Conservation (phyloP, 2,329 filamentous ascomycete genomes). For the Talaromyces sp. region DNA sequence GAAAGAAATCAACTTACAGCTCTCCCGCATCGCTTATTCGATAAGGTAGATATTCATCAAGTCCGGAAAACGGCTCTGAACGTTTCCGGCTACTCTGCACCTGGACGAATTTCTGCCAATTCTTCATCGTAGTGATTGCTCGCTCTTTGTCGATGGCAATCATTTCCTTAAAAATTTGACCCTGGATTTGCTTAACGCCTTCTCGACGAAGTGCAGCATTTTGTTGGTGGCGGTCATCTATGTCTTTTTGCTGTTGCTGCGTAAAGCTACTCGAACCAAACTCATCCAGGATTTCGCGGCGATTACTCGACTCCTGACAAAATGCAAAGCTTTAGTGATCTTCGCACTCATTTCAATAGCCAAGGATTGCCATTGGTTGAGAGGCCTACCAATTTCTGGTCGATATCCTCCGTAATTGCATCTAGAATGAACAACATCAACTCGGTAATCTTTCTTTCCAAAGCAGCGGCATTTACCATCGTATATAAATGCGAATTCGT, state of each 20-base stretch:
- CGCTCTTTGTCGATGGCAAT: constrained; percentile 26
- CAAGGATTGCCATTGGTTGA: background rate
- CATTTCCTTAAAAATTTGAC: constrained; percentile 26
- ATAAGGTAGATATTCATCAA: constrained; percentile 29
- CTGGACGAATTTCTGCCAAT: constrained; percentile 26
- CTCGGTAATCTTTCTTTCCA: background rate
- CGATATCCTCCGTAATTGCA: constrained; percentile 1
- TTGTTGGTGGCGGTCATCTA: background rate
- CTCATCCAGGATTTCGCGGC: constrained; percentile 9
- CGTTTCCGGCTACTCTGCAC: constrained; percentile 19
- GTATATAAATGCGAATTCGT: constrained; percentile 43
- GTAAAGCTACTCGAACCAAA: constrained; percentile 4
- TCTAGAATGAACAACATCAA: background rate
- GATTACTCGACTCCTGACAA: constrained; percentile 2
- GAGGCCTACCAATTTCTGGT: constrained; percentile 6
- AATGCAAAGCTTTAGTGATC: background rate
- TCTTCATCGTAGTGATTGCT: constrained; percentile 27
- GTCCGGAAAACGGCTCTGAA: constrained; percentile 21
- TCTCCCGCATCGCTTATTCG: constrained; percentile 28
- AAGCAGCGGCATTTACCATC: constrained; percentile 28
- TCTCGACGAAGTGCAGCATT: constrained; percentile 19
- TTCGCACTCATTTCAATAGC: background rate
- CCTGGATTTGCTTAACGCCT: constrained; percentile 22
- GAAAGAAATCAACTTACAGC: constrained; percentile 21
- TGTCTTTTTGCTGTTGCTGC: background rate